A percentile compares a stretch with the other conserved stretches of the same genome.
Conservation (phyloP, 495 filamentous ascomycete species). For the Aspergillus egyptiacus region DNA sequence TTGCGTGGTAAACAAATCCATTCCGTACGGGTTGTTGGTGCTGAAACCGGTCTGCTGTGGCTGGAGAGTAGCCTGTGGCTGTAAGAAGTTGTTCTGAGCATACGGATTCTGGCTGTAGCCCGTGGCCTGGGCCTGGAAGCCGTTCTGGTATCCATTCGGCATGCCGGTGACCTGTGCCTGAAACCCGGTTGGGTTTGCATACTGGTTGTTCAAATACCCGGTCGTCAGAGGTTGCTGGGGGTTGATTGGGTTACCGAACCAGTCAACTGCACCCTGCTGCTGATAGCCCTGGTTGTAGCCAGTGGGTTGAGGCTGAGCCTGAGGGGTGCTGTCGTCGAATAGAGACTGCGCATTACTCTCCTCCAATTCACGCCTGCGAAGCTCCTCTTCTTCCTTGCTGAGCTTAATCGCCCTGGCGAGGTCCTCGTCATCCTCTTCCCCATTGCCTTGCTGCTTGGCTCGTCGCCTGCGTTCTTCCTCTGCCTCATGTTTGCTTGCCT, state of each 20-base stretch:
- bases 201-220: conserved; percentile 80
- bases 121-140: conserved; percentile 58
- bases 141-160: conserved; percentile 59
- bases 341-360: conserved; percentile 79
- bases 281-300: conserved; percentile 95
- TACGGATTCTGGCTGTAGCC: conserved; percentile 55
- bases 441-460: conserved; percentile 46
- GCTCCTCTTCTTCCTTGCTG: conserved; percentile 89
- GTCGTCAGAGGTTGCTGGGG: conserved; percentile 69
- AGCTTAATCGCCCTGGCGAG: conserved; percentile 93
- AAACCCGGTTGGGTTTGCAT: conserved; percentile 65
- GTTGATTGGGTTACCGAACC: conserved; percentile 87
- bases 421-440: conserved; percentile 71
- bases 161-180: conserved; percentile 60
- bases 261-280: conserved; percentile 91
- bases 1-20: conserved; percentile 40
- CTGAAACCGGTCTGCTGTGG: conserved; percentile 69
- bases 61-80: conserved; percentile 50
- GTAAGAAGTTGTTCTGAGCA: conserved; percentile 48
- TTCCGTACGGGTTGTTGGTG: conserved; percentile 64
- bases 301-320: conserved; percentile 69
- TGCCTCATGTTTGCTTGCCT: conserved; percentile 92
- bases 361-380: conserved; percentile 82
- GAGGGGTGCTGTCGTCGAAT: conserved; percentile 67
- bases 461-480: conserved; percentile 80